Evolutionary conservation across 768 basidiomycete genomes (phyloP).

Genomic region (Kwoniella dendrophila): DNA sequence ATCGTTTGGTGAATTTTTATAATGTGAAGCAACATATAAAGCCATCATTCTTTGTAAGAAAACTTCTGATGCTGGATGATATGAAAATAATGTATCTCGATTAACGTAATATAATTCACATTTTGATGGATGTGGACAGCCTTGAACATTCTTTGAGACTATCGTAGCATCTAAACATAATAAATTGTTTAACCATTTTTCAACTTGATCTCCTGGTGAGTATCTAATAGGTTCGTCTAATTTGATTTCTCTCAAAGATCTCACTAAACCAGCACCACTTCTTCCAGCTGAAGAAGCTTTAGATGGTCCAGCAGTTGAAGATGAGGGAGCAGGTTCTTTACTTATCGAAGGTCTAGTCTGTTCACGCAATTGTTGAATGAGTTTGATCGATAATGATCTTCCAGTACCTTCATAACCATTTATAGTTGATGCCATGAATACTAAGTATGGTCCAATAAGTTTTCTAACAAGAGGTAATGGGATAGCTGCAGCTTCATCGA

Average conservation of each 20-base stretch:
- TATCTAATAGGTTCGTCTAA: slow-evolving; percentile 95
- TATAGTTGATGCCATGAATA: slow-evolving; percentile 99
- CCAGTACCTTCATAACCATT: slow-evolving; percentile 99
- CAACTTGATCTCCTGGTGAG: slow-evolving; percentile 78
- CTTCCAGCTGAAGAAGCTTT: slow-evolving; percentile 54
- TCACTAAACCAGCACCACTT: slow-evolving; percentile 58
- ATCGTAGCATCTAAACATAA: slow-evolving; percentile 88
- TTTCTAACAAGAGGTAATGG: slow-evolving; percentile 93
- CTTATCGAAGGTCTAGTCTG: slow-evolving; percentile 77
- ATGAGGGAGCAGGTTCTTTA: slow-evolving; percentile 61
- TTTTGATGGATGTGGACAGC: slow-evolving; percentile 90
- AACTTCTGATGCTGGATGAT: slow-evolving; percentile 93
- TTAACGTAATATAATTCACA: slow-evolving; percentile 96
- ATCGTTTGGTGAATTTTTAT: slow-evolving; percentile 99
- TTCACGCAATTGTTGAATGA: slow-evolving; percentile 94
- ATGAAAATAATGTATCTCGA: slow-evolving; percentile 94
- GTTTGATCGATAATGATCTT: slow-evolving; percentile 95
- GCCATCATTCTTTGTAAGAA: slow-evolving; percentile 99
- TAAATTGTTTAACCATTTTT: slow-evolving; percentile 88
- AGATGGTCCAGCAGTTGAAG: slow-evolving; percentile 56
- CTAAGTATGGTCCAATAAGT: slow-evolving; percentile 89
- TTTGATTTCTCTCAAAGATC: slow-evolving; percentile 87
- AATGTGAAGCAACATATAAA: slow-evolving; percentile 94
- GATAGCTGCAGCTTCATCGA: slow-evolving; percentile 98
- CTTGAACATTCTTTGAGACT: slow-evolving; percentile 59